Conservation (phyloP, 1,284 basidiomycete genomes). For the Porodaedalea pini region DNA sequence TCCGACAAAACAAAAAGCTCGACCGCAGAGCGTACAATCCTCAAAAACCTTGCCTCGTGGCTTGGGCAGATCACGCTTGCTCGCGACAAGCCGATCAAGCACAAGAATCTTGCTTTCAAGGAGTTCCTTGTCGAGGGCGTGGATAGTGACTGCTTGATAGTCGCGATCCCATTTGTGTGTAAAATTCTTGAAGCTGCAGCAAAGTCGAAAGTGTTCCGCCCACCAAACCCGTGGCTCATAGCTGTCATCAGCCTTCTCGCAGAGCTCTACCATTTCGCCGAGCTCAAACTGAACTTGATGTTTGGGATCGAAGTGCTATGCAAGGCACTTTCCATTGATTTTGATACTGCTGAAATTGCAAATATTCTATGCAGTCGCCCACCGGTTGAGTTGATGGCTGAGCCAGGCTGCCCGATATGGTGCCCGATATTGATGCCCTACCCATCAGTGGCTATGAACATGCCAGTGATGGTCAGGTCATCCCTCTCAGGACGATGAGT, state of each 20-base stretch:
- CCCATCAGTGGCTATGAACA: conserved; percentile 66
- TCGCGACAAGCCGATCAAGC: conserved; percentile 87
- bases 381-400: conserved; percentile 46
- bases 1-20: conserved; percentile 87
- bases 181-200: conserved; percentile 92
- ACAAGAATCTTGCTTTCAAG: conserved; percentile 94
- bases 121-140: conserved; percentile 95
- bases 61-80: conserved; percentile 92
- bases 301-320: conserved; percentile 99
- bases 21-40: conserved; percentile 78
- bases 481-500: conserved; percentile 53
- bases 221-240: conserved; percentile 98
- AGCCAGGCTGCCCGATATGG: conserved; percentile 66
- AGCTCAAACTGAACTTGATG: conserved; percentile 95
- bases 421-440: conserved; percentile 64
- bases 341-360: conserved; percentile 84
- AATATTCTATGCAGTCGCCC: conserved; percentile 75
- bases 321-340: conserved; percentile 85
- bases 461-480: conserved; percentile 53
- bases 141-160: conserved; percentile 86
- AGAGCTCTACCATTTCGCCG: conserved; percentile 95
- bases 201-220: conserved; percentile 88
- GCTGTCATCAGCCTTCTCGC: conserved; percentile 88
- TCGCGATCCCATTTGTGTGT: conserved; percentile 98
- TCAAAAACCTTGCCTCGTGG: conserved; percentile 97